phyloP scores from a whole-genome alignment of 2,329 filamentous ascomycete genomes.

The Ploettnerulaceae sp. region DNA sequence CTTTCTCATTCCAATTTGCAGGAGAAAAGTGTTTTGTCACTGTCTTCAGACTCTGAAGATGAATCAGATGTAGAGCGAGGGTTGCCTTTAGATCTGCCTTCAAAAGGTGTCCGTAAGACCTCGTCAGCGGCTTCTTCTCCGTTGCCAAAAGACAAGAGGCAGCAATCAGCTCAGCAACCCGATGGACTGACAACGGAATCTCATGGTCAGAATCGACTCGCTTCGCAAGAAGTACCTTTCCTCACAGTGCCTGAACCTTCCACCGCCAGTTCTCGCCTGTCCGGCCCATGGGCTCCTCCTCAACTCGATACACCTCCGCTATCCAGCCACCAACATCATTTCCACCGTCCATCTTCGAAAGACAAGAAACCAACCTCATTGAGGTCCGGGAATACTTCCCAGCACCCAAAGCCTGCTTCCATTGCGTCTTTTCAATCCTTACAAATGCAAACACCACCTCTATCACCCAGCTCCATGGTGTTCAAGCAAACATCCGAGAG shows the following conservation, averaged over 20 bases:
- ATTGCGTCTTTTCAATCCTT: slow-evolving; percentile 16
- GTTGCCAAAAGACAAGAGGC: neutral
- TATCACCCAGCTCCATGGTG: slow-evolving; percentile 29
- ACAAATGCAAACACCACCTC: slow-evolving; percentile 28
- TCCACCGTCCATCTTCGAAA: neutral
- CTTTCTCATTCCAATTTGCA: slow-evolving; percentile 31
- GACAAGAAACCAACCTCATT: slow-evolving; percentile 6
- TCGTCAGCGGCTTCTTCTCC: neutral
- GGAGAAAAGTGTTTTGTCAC: slow-evolving; percentile 32
- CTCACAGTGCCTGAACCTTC: slow-evolving; percentile 21
- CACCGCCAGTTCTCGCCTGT: slow-evolving; percentile 8
- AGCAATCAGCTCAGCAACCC: slow-evolving; percentile 8
- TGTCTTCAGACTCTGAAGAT: slow-evolving; percentile 33
- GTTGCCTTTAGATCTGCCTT: slow-evolving; percentile 3
- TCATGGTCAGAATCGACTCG: slow-evolving; percentile 8
- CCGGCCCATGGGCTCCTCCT: slow-evolving; percentile 15
- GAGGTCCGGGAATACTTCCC: slow-evolving; percentile 9
- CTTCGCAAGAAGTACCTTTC: slow-evolving; percentile 10
- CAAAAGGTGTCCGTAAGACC: neutral
- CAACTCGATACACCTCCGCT: neutral
- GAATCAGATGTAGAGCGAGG: slow-evolving; percentile 22
- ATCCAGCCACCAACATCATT: neutral
- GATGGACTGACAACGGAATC: slow-evolving; percentile 10
- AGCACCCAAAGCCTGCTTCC: slow-evolving; percentile 6
- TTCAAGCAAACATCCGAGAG: slow-evolving; percentile 16